Conservation (phyloP, 352 stramenopile species). For the Globisporangium spinosum region DNA sequence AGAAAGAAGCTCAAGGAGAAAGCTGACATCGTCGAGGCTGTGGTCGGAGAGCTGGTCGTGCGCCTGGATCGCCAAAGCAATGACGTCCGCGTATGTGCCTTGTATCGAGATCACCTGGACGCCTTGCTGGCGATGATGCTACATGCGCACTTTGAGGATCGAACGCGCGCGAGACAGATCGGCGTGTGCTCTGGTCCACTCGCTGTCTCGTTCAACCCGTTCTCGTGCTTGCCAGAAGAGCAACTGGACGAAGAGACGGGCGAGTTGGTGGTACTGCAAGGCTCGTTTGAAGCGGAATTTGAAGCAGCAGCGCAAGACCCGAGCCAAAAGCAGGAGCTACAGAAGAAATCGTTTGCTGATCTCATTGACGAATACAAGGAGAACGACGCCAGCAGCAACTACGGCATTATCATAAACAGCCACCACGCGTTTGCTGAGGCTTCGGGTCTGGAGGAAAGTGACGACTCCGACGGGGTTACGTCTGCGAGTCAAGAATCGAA, state of each 20-base stretch:
- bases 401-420: not conserved
- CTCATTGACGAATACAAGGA: constrained; percentile 41
- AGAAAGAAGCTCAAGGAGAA: constrained; percentile 51
- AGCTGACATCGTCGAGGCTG: constrained; percentile 62
- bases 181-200: constrained; percentile 34
- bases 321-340: constrained; percentile 16
- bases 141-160: constrained; percentile 52
- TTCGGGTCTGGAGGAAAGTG: not conserved
- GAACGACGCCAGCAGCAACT: not conserved
- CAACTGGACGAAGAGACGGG: constrained; percentile 52
- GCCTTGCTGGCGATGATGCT: constrained; percentile 50
- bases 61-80: constrained; percentile 35
- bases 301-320: constrained; percentile 15
- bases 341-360: constrained; percentile 31
- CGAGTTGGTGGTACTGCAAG: constrained; percentile 45
- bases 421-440: constrained; percentile 37
- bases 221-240: constrained; percentile 56
- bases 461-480: constrained; percentile 16
- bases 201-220: constrained; percentile 51
- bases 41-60: constrained; percentile 63
- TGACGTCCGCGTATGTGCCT: constrained; percentile 19
- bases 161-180: constrained; percentile 24
- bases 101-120: constrained; percentile 49
- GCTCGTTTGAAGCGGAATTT: constrained; percentile 25
- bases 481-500: not conserved